Conservation (phyloP, 805 yeast genomes). For the Lipomyces yamadae region DNA sequence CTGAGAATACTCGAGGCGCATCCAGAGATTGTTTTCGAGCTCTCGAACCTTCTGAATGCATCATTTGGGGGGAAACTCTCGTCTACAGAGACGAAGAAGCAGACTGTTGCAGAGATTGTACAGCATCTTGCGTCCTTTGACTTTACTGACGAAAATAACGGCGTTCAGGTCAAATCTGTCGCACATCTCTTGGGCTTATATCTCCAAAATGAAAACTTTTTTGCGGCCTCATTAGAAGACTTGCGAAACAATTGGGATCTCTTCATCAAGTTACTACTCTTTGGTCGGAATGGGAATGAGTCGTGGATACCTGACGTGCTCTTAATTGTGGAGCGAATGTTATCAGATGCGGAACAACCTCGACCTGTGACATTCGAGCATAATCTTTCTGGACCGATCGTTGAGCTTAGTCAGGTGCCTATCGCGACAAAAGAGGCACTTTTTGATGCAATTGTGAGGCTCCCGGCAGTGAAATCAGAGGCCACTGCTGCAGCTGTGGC, state of each 20-base stretch:
- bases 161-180: slow-evolving; percentile 13
- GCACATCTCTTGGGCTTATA: slow-evolving; percentile 41
- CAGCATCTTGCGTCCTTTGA: slow-evolving; percentile 3
- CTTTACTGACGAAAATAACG: slow-evolving; percentile 14
- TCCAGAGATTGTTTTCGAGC: slow-evolving; percentile 39
- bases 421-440: slow-evolving; percentile 44
- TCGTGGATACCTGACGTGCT: slow-evolving; percentile 65
- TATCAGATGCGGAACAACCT: slow-evolving; percentile 57
- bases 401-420: slow-evolving; percentile 37
- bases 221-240: slow-evolving; percentile 27
- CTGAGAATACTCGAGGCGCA: slow-evolving; percentile 35
- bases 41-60: slow-evolving; percentile 35
- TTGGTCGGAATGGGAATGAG: slow-evolving; percentile 13
- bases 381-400: slow-evolving; percentile 14
- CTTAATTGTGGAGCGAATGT: slow-evolving; percentile 58
- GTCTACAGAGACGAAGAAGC: background rate
- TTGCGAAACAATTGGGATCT: slow-evolving; percentile 32
- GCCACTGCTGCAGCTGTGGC: slow-evolving; percentile 59
- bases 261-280: slow-evolving; percentile 31
- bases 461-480: slow-evolving; percentile 51
- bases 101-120: slow-evolving; percentile 8
- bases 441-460: slow-evolving; percentile 52
- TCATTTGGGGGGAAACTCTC: slow-evolving; percentile 21
- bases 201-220: slow-evolving; percentile 36
- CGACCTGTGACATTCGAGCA: slow-evolving; percentile 46